phyloP scores from a whole-genome alignment of 164 flowering plant genomes.

The Pachysandra terminalis region DNA sequence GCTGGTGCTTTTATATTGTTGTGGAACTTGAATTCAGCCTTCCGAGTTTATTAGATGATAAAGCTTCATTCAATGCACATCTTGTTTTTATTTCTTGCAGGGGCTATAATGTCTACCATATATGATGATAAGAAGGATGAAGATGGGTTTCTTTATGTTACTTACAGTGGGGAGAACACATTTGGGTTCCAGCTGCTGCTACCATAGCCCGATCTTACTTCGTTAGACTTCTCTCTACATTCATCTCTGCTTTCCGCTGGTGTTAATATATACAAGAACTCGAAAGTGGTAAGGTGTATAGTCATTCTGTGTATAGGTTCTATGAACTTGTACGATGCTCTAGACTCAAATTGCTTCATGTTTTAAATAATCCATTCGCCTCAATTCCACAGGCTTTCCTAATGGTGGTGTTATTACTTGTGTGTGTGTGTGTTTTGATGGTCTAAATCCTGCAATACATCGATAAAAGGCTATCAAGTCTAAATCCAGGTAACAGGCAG shows the following conservation, averaged over 20 bases:
- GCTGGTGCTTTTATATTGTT: slow-evolving; percentile 1
- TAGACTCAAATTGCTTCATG: not conserved
- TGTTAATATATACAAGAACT: not conserved
- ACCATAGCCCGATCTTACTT: slow-evolving; percentile 7
- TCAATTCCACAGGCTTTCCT: not conserved
- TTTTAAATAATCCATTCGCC: not conserved
- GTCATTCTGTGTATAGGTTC: slow-evolving; percentile 11
- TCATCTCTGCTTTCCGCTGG: too few relatives aligned
- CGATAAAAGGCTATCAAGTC: too few relatives aligned
- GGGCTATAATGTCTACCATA: slow-evolving; percentile 72
- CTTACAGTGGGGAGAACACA: slow-evolving; percentile 93
- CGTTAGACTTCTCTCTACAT: too few relatives aligned
- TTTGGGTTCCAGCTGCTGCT: slow-evolving; percentile 45
- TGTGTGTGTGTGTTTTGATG: too few relatives aligned
- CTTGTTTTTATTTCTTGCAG: slow-evolving; percentile 26
- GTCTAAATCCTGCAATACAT: too few relatives aligned
- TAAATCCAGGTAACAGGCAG: too few relatives aligned
- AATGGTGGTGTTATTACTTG: too few relatives aligned
- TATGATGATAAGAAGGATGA: slow-evolving; percentile 90
- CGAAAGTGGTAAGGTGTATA: slow-evolving; percentile 10
- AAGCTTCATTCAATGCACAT: not conserved
- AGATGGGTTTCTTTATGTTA: slow-evolving; percentile 86
- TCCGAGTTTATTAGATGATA: too few relatives aligned
- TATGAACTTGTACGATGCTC: not conserved
- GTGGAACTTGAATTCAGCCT: too few relatives aligned